Conservation (phyloP, 2,329 filamentous ascomycete genomes). For the Nectriaceae sp. region DNA sequence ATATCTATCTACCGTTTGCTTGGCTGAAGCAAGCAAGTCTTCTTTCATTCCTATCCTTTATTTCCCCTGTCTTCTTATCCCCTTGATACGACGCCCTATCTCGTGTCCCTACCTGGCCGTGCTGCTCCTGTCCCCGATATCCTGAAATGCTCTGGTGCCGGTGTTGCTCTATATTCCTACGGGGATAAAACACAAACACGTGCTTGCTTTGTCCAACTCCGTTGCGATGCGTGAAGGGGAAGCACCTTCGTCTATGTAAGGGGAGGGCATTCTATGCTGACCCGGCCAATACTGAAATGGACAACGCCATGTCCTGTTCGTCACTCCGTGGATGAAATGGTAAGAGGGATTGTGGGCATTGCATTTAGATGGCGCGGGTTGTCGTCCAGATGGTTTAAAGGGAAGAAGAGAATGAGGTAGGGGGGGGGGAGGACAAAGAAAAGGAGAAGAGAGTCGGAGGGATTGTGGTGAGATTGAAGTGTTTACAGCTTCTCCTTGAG, state of each 20-base stretch:
- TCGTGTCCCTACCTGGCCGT: neutral
- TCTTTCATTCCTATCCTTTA: neutral
- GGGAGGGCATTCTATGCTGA: neutral
- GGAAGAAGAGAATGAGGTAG: slow-evolving; percentile 12
- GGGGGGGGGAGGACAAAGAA: neutral
- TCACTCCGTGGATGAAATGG: neutral
- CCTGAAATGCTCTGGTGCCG: neutral
- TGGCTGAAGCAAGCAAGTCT: no score
- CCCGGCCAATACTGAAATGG: slow-evolving; percentile 14
- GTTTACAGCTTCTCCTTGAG: slow-evolving; percentile 75
- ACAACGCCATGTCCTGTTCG: slow-evolving; percentile 8
- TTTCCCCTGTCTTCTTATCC: neutral
- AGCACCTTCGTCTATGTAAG: neutral
- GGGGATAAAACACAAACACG: neutral
- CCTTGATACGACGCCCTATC: neutral
- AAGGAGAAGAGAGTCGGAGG: slow-evolving; percentile 7
- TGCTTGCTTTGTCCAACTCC: neutral
- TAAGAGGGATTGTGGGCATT: neutral
- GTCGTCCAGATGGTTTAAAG: slow-evolving; percentile 4
- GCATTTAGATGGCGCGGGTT: neutral
- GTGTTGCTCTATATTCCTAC: neutral
- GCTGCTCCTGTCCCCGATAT: neutral
- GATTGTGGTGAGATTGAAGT: slow-evolving; percentile 6
- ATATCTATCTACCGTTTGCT: no score
- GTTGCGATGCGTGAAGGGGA: neutral